Base-by-base conservation (phyloP, 176 grass and related monocot genomes). In the Carex littledalei region DNA sequence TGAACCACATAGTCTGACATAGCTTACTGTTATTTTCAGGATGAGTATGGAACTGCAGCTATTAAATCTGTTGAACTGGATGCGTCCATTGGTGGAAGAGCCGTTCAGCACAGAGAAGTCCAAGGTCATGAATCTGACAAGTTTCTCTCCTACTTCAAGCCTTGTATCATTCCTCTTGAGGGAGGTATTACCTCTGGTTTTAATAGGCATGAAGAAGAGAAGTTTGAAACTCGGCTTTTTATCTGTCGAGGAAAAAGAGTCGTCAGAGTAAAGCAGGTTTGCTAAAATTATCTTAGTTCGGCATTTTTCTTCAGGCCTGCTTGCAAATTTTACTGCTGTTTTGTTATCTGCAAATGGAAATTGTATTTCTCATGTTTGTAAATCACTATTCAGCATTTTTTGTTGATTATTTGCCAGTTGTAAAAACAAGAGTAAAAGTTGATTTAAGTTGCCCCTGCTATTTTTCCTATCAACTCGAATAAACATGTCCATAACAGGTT, bases 111-210 rank as follows among this genome's bases (percentile, higher is more conserved):
- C 80, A 83, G 88, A 31, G 88, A 90, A 87, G 59, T 90, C 55
- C 88, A 90, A 80, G 85, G 88, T 18, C 75, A 84, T 80, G 88
- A 90, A 57, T 90, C 88, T 49, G 85, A 90, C 54, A 90, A 90
- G 54, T 90, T 90, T 56, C 56, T 90, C n/a, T 90, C 89, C 18
- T 90, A 81, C 74, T 90, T 90, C 74, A 90, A 84, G 54, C 89
- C 89, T 31, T 90, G 89, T 60, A 90, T 90, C 45, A 84, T 90
- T 87, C 89, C 89, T 87, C 63, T 87, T 77, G 74, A 90, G 56
- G 89, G 89, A 64, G 89, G 89, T 45, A 85, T 90, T 66, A 81
- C 89, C 41, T 87, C 89, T 59, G 89, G 89, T 75, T 90, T 90
- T 50, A 90, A 81, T 76, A 90, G 58, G 64, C 63, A 50, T 52